Conservation (phyloP, 2,329 filamentous ascomycete species). For the Aspergillus pseudoviridinutans region DNA sequence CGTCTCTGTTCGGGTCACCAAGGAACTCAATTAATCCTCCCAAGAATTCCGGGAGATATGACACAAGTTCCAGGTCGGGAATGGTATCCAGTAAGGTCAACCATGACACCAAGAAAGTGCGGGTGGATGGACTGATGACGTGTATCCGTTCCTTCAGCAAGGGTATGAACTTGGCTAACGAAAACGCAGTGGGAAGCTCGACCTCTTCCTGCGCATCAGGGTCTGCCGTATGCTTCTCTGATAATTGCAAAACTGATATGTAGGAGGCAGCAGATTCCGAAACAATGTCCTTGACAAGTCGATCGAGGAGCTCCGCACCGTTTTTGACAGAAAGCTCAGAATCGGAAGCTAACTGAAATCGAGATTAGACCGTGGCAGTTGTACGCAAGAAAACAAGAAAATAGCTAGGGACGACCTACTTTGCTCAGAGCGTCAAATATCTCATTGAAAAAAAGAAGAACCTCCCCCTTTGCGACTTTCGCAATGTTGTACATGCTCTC, state of each 20-base stretch:
- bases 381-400: not conserved
- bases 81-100: slow-evolving; percentile 93
- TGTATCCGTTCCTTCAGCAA: slow-evolving; percentile 90
- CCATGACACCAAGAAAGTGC: slow-evolving; percentile 95
- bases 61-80: slow-evolving; percentile 90
- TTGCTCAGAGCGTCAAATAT: slow-evolving; percentile 98
- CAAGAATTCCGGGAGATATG: slow-evolving; percentile 86
- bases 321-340: slow-evolving; percentile 98
- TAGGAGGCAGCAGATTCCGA: slow-evolving; percentile 93
- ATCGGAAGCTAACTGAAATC: slow-evolving; percentile 77
- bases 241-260: slow-evolving; percentile 75
- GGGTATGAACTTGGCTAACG: slow-evolving; percentile 83
- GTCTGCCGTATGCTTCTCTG: slow-evolving; percentile 46
- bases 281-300: slow-evolving; percentile 93
- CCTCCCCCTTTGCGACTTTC: slow-evolving; percentile 97
- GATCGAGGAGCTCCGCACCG: slow-evolving; percentile 89
- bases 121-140: slow-evolving; percentile 89
- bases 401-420: slow-evolving; percentile 47
- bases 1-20: slow-evolving; percentile 84
- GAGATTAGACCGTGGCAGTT: slow-evolving; percentile 11
- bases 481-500: slow-evolving; percentile 99
- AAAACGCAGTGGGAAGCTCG: slow-evolving; percentile 82
- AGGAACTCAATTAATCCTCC: slow-evolving; percentile 87
- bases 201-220: slow-evolving; percentile 34
- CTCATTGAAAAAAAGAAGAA: slow-evolving; percentile 94